These are phyloP conservation scores for Tylopilus sp. DNA, from an alignment of 1,284 basidiomycete species.

Conservation along the genomic window DNA sequence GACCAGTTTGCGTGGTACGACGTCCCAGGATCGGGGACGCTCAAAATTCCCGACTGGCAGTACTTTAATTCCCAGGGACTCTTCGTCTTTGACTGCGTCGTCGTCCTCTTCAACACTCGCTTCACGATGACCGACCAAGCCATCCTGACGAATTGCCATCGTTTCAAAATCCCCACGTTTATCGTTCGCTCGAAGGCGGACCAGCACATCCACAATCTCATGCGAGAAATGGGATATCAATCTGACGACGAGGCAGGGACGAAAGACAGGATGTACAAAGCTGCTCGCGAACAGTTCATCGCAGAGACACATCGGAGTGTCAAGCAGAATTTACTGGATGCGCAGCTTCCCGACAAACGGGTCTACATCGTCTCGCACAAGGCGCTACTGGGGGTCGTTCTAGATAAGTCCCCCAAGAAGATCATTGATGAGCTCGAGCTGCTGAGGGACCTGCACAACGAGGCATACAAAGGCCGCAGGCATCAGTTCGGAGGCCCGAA, in stretches of 20 bases:
- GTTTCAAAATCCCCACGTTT: not conserved
- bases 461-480: slow-evolving; percentile 16
- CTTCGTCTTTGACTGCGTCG: slow-evolving; percentile 15
- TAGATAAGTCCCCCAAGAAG: slow-evolving; percentile 22
- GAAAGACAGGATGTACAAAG: slow-evolving; percentile 20
- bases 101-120: slow-evolving; percentile 7
- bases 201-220: not conserved
- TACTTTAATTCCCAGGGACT: slow-evolving; percentile 18
- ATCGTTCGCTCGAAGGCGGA: not conserved
- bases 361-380: slow-evolving; percentile 33
- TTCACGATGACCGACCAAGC: not conserved
- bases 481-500: slow-evolving; percentile 5
- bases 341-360: slow-evolving; percentile 28
- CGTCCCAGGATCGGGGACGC: slow-evolving; percentile 14
- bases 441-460: slow-evolving; percentile 26
- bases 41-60: slow-evolving; percentile 13
- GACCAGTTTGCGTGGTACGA: slow-evolving; percentile 15
- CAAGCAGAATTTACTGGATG: slow-evolving; percentile 27
- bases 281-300: slow-evolving; percentile 24
- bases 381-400: slow-evolving; percentile 19
- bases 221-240: not conserved
- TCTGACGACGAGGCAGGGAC: slow-evolving; percentile 20
- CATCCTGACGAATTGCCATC: not conserved
- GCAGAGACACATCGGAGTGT: slow-evolving; percentile 29
- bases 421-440: slow-evolving; percentile 35